Conservation (phyloP, 2,329 filamentous ascomycete genomes). For the Alternaria triticina region DNA sequence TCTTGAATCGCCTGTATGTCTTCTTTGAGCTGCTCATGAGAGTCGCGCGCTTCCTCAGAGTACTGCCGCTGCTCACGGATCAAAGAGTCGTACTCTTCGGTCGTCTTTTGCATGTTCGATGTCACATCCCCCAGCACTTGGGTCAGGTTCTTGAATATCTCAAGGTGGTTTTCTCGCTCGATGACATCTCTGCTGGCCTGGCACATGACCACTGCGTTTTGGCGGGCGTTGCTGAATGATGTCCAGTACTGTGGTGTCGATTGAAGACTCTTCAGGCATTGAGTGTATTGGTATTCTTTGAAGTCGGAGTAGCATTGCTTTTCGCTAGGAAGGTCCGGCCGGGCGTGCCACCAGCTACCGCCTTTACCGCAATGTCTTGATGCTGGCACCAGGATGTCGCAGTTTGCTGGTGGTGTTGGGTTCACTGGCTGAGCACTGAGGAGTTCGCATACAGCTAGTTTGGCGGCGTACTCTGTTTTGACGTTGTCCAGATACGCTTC, state of each 20-base stretch:
- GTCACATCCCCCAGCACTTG: conserved; percentile 33
- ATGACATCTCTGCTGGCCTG: conserved; percentile 64
- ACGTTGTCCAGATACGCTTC: conserved; percentile 44
- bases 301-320: conserved; percentile 45
- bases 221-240: conserved; percentile 67
- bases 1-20: conserved; percentile 27
- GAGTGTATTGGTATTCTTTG: conserved; percentile 49
- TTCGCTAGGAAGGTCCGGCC: conserved; percentile 10
- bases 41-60: conserved; percentile 24
- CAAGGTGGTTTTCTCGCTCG: conserved; percentile 58
- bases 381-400: conserved; percentile 56
- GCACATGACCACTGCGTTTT: conserved; percentile 68
- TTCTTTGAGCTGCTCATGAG: conserved; percentile 25
- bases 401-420: conserved; percentile 58
- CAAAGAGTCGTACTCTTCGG: conserved; percentile 31
- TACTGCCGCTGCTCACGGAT: conserved; percentile 33
- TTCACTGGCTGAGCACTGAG: conserved; percentile 53
- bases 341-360: conserved; percentile 30
- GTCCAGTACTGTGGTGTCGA: conserved; percentile 66
- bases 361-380: conserved; percentile 37
- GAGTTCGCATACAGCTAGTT: conserved; percentile 69
- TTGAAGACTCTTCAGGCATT: conserved; percentile 62
- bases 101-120: conserved; percentile 26
- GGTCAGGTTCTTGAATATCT: conserved; percentile 42
- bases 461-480: conserved; percentile 66